Evolutionary conservation across 441 rosid species (phyloP).

Genomic region (Omphalea diandra): DNA sequence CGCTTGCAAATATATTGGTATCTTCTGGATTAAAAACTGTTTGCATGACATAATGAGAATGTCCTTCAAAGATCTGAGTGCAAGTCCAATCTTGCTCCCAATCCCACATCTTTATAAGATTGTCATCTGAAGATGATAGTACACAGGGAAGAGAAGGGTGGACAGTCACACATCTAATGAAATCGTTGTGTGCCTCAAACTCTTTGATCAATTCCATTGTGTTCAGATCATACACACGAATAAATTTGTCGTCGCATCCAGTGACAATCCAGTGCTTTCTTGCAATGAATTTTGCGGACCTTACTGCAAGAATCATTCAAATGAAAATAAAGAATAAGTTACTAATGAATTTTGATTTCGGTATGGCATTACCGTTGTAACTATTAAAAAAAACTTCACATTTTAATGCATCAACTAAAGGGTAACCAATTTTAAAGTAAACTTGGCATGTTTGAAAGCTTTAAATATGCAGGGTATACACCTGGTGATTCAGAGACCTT

Average conservation of each 20-base stretch:
- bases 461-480: constrained; percentile 26
- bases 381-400: too few species aligned
- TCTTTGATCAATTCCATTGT: constrained; percentile 80
- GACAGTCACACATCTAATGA: constrained; percentile 70
- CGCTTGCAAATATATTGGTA: constrained; percentile 75
- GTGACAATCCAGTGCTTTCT: constrained; percentile 66
- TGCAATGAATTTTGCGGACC: constrained; percentile 64
- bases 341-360: too few species aligned
- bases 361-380: too few species aligned
- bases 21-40: constrained; percentile 69
- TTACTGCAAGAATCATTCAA: constrained; percentile 39
- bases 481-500: constrained; percentile 65
- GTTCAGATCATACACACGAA: constrained; percentile 67
- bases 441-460: too few species aligned
- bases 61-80: constrained; percentile 77
- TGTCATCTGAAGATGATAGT: constrained; percentile 86
- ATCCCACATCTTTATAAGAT: constrained; percentile 89
- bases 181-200: constrained; percentile 85
- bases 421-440: too few species aligned
- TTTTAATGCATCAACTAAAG: too few species aligned
- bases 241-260: constrained; percentile 62
- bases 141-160: constrained; percentile 81
- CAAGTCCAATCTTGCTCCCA: constrained; percentile 97
- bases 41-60: constrained; percentile 93
- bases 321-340: not conserved